Percentiles rank a stretch among this genome's conserved stretches.
Evolutionary conservation across 192 early-diverging fungal genomes (phyloP).

Genomic region (Radiomyces spectabilis): DNA sequence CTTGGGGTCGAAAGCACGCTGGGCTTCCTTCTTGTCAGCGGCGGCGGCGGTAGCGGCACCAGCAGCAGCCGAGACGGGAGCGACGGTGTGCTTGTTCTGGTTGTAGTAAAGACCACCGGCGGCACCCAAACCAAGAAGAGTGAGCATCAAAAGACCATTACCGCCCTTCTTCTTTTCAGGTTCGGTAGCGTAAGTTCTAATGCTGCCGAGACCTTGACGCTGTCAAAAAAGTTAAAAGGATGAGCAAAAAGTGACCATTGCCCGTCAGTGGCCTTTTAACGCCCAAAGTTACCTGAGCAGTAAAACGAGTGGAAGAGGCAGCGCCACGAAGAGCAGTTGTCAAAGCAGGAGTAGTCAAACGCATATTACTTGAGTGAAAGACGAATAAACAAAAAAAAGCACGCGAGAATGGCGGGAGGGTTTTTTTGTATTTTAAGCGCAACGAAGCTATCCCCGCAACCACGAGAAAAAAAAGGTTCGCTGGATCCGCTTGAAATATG

Average conservation of each 20-base stretch:
- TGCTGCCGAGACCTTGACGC: not conserved
- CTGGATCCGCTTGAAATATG: too few relatives aligned
- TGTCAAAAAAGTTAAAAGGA: not conserved
- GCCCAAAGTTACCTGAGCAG: not conserved
- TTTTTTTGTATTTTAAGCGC: too few relatives aligned
- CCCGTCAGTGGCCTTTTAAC: not conserved
- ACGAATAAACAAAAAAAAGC: too few relatives aligned
- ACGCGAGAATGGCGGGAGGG: too few relatives aligned
- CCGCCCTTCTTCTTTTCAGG: constrained; percentile 12
- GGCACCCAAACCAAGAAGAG: constrained; percentile 23
- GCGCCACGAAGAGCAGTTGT: not conserved
- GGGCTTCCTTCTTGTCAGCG: not conserved
- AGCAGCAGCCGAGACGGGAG: constrained; percentile 6
- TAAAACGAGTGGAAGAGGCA: constrained; percentile 3
- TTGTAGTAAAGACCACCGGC: constrained; percentile 23
- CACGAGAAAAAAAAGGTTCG: too few relatives aligned
- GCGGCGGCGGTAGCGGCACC: constrained; percentile 11
- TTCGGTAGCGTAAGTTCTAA: constrained; percentile 9
- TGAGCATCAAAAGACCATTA: constrained; percentile 10
- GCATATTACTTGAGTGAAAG: too few relatives aligned
- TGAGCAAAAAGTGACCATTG: not conserved
- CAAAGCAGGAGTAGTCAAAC: not conserved
- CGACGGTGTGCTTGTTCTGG: too few relatives aligned
- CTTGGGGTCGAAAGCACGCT: constrained; percentile 34
- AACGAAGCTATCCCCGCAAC: too few relatives aligned